Percentiles rank a stretch among this genome's conserved stretches.
Evolutionary conservation across 805 yeast species (phyloP).

Genomic region (Candida montana): DNA sequence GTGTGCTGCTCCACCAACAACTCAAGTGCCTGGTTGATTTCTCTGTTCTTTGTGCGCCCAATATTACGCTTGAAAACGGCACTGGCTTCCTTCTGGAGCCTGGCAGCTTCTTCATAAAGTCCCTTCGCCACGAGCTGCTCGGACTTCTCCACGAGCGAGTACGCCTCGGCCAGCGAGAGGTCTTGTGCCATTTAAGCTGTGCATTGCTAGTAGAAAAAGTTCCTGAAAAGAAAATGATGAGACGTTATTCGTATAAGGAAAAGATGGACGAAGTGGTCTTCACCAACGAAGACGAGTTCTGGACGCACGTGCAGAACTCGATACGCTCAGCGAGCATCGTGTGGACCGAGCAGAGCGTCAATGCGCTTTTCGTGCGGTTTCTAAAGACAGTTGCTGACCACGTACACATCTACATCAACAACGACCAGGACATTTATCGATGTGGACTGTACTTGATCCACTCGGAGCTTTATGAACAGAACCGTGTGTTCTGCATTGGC

Average conservation of each 20-base stretch:
- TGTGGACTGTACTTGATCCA: conserved; percentile 30
- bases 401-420: conserved; percentile 18
- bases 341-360: conserved; percentile 12
- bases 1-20: conserved; percentile 27
- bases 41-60: conserved; percentile 20
- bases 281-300: conserved; percentile 16
- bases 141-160: conserved; percentile 47
- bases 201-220: too few species aligned
- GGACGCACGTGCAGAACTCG: conserved; percentile 14
- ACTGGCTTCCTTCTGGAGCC: conserved; percentile 34
- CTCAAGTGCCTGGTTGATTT: conserved; percentile 26
- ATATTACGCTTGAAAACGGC: conserved; percentile 27
- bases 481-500: conserved; percentile 42
- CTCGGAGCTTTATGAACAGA: conserved; percentile 30
- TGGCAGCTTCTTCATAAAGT: conserved; percentile 37
- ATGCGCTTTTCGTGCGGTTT: conserved; percentile 18
- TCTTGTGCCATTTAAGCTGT: background rate
- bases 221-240: too few species aligned
- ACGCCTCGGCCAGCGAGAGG: conserved; percentile 33
- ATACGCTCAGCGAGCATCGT: conserved; percentile 8
- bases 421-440: conserved; percentile 31
- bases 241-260: too few species aligned
- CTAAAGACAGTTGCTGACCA: conserved; percentile 23
- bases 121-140: conserved; percentile 41
- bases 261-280: conserved; percentile 20